These are phyloP conservation scores for Protomyces inouyei DNA, from an alignment of 1,139 yeast species.

Conservation along the genomic window DNA sequence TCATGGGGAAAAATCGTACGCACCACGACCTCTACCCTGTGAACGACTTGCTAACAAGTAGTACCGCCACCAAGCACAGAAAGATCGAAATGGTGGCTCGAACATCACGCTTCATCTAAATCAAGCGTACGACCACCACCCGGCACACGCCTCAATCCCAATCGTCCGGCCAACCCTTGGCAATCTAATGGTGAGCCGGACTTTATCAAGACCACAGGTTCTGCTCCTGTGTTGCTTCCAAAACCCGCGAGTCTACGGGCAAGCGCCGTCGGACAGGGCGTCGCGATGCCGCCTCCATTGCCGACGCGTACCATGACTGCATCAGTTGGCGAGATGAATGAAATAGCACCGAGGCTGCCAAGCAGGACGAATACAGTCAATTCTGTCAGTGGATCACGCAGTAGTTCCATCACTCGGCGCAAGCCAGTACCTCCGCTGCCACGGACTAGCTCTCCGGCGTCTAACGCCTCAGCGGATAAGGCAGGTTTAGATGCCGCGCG, in stretches of 20 bases:
- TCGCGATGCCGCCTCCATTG: slow-evolving; percentile 6
- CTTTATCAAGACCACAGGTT: slow-evolving; percentile 37
- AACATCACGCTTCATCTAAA: slow-evolving; percentile 69
- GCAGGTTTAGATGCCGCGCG: not conserved
- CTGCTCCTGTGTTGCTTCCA: slow-evolving; percentile 4
- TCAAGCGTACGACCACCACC: slow-evolving; percentile 47
- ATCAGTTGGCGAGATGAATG: not conserved
- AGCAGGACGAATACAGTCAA: slow-evolving; percentile 1
- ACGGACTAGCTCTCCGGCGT: not conserved
- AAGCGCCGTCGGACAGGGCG: not conserved
- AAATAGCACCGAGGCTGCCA: slow-evolving; percentile 4
- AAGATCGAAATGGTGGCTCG: slow-evolving; percentile 83
- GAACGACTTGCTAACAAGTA: not conserved
- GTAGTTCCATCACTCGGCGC: not conserved
- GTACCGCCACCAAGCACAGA: slow-evolving; percentile 90
- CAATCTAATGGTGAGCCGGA: slow-evolving; percentile 43
- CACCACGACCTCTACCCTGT: not conserved
- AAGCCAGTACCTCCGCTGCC: not conserved
- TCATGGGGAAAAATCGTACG: slow-evolving; percentile 19
- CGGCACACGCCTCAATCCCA: slow-evolving; percentile 55
- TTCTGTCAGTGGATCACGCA: not conserved
- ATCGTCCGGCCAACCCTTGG: slow-evolving; percentile 67
- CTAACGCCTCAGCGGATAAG: not conserved
- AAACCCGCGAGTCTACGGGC: not conserved
- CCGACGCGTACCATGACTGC: slow-evolving; percentile 8